These are phyloP conservation scores for Dillenia suffruticosa DNA, from an alignment of 164 flowering plant genomes.

Conservation along the genomic window DNA sequence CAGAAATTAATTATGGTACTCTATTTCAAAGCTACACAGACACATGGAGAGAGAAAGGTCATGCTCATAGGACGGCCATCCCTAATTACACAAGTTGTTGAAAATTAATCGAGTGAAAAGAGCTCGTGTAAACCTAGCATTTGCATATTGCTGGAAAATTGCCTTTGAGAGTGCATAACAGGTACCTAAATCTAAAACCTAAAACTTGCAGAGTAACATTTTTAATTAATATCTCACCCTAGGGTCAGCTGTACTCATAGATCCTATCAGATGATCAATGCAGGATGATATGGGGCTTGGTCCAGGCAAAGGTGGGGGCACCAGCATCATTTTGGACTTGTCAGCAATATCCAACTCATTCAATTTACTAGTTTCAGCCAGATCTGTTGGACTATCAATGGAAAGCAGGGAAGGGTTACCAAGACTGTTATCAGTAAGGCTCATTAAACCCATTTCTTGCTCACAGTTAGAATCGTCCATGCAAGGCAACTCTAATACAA, in stretches of 20 bases:
- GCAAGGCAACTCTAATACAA: conserved; percentile 44
- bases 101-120: conserved; percentile 5
- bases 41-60: too few relatives aligned
- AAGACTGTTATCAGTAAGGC: conserved; percentile 42
- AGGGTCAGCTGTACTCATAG: conserved; percentile 24
- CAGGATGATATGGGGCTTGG: conserved; percentile 17
- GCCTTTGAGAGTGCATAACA: neutral
- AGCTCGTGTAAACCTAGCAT: conserved; percentile 5
- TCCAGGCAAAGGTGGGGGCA: conserved; percentile 38
- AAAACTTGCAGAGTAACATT: conserved; percentile 8
- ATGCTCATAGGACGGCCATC: too few relatives aligned
- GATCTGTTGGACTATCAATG: conserved; percentile 25
- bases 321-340: conserved; percentile 38
- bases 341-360: conserved; percentile 20
- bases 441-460: conserved; percentile 64
- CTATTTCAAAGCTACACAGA: too few relatives aligned
- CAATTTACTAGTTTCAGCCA: conserved; percentile 11
- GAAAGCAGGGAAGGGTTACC: conserved; percentile 22
- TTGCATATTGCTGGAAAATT: conserved; percentile 1
- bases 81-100: too few relatives aligned
- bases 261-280: conserved; percentile 29
- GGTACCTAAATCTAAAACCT: neutral
- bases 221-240: conserved; percentile 37
- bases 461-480: conserved; percentile 50
- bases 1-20: too few relatives aligned